Conservation (phyloP, 2,329 filamentous ascomycete species). For the Botryotinia globosa region DNA sequence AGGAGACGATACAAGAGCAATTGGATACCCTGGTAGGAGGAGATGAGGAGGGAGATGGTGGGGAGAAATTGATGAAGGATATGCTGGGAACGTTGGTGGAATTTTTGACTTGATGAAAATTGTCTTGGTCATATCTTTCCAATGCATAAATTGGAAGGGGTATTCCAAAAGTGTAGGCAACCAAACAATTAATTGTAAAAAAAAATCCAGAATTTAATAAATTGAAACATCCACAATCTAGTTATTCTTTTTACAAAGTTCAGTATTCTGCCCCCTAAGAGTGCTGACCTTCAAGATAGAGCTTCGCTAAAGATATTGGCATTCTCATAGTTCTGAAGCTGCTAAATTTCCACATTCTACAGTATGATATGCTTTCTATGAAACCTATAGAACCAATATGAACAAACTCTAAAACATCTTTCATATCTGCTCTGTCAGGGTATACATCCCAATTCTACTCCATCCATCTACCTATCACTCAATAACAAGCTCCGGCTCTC, state of each 20-base stretch:
- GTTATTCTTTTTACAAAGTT: background rate
- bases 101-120: slow-evolving; percentile 41
- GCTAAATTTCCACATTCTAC: background rate
- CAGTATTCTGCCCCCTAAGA: background rate
- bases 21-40: slow-evolving; percentile 8
- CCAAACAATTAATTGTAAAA: background rate
- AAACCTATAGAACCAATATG: accelerated
- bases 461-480: background rate
- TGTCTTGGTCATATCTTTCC: background rate
- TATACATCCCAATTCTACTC: background rate
- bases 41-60: background rate
- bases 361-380: background rate
- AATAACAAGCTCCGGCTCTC: background rate
- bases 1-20: slow-evolving; percentile 60
- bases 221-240: background rate
- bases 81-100: slow-evolving; percentile 62
- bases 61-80: slow-evolving; percentile 53
- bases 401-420: background rate
- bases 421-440: background rate
- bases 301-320: background rate
- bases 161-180: background rate
- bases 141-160: no score
- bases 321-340: background rate
- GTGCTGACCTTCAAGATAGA: background rate
- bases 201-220: background rate